Percentiles rank a stretch among this genome's conserved stretches.
Conservation (phyloP, 148 eudicot genomes). For the Camellia sinensis region DNA sequence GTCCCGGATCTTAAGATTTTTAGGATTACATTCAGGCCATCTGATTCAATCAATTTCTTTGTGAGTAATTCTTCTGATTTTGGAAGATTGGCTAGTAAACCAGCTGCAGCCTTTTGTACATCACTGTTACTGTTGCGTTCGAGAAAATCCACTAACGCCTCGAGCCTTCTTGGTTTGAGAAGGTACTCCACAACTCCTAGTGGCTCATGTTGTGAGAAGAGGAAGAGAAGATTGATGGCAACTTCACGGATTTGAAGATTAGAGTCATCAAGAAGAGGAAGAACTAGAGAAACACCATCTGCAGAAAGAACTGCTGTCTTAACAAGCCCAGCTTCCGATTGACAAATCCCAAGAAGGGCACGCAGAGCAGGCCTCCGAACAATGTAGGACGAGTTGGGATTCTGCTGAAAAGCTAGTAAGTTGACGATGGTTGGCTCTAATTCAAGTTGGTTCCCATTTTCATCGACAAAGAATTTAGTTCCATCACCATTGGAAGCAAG, state of each 20-base stretch:
- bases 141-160: conserved; percentile 35
- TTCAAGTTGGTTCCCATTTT: conserved; percentile 23
- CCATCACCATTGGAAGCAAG: conserved; percentile 36
- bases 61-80: conserved; percentile 36
- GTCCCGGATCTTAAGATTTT: conserved; percentile 27
- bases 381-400: conserved; percentile 17
- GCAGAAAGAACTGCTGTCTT: conserved; percentile 34
- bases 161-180: conserved; percentile 32
- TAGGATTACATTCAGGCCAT: conserved; percentile 31
- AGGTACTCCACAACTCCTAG: conserved; percentile 37
- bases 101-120: conserved; percentile 42
- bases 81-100: conserved; percentile 42
- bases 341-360: conserved; percentile 31
- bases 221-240: conserved; percentile 34
- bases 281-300: conserved; percentile 31
- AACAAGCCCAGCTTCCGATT: conserved; percentile 30
- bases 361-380: conserved; percentile 32
- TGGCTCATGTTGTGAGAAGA: conserved; percentile 38
- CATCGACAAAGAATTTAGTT: conserved; percentile 29
- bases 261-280: conserved; percentile 34
- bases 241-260: conserved; percentile 30
- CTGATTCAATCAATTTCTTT: conserved; percentile 29
- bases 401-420: conserved; percentile 29
- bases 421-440: conserved; percentile 17
- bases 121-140: conserved; percentile 26